Conservation (phyloP, 2,329 filamentous ascomycete genomes). For the Stagonosporopsis vannaccii region DNA sequence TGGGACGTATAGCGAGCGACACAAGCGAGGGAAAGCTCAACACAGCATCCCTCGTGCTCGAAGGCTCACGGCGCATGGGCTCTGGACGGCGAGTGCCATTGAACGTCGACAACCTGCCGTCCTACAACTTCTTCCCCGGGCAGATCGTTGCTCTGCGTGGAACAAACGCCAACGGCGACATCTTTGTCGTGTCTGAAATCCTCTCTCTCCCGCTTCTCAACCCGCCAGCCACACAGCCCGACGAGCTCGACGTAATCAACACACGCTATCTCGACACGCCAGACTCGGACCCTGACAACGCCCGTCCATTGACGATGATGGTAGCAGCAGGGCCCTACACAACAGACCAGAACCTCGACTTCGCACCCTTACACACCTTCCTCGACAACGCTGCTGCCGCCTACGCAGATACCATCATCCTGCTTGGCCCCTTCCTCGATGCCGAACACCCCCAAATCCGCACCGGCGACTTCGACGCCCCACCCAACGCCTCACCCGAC, state of each 20-base stretch:
- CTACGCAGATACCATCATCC: constrained; percentile 78
- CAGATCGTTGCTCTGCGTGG: constrained; percentile 90
- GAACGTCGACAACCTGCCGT: constrained; percentile 72
- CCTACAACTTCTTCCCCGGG: constrained; percentile 89
- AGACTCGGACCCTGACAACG: constrained; percentile 57
- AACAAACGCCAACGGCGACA: constrained; percentile 83
- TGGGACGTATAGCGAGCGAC: constrained; percentile 91
- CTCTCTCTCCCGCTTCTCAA: constrained; percentile 77
- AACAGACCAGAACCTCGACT: constrained; percentile 89
- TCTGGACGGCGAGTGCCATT: constrained; percentile 83
- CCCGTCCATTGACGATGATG: constrained; percentile 75
- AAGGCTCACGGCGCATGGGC: constrained; percentile 84
- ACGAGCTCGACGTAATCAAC: constrained; percentile 71
- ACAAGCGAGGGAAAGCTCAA: constrained; percentile 86
- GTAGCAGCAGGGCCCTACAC: constrained; percentile 90
- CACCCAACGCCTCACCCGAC: constrained; percentile 63
- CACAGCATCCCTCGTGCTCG: constrained; percentile 81
- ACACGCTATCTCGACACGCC: constrained; percentile 71
- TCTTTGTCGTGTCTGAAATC: constrained; percentile 81
- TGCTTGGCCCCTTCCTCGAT: constrained; percentile 90
- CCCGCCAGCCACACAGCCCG: constrained; percentile 73
- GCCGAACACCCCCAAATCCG: constrained; percentile 88
- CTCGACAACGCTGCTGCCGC: constrained; percentile 78
- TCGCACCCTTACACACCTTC: constrained; percentile 82
- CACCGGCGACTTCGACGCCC: constrained; percentile 55